Evolutionary conservation across 2,329 filamentous ascomycete genomes (phyloP), one percentile per base, ranked within the genome.

Genomic region (Cordyceps tenuipes): DNA sequence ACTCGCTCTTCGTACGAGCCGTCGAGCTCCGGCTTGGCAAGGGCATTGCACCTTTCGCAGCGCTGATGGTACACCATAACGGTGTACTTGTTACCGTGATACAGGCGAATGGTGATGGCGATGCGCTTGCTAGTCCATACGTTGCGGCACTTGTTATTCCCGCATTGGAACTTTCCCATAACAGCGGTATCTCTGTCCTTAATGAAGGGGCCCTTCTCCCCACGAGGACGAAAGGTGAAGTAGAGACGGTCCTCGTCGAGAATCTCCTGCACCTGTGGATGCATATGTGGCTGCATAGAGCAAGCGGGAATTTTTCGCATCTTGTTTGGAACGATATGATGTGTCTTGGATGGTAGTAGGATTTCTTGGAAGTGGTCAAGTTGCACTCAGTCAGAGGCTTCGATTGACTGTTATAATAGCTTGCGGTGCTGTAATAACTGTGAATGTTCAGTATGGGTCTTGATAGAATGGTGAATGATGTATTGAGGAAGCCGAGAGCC

Each of bases 21-120:
- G 8, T 67, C 44, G 0, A 75, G 55, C 3, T 3, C 50, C 1
- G 73, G 66, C 7, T 36, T 52, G 15, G 70, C 69, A 2, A 73
- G 62, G 4, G 5, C 12, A 0, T 70, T 63, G 64, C 70, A 77
- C 1, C 6, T 2, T 7, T 57, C 64, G 67, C 74, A 77, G 1
- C 67, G 68, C 59, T 76, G 74, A 46, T 72, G 66, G 61, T 71
- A 76, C 0, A 76, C 70, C 2, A 67, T 47, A 0, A 68, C 73
- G 54, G 75, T 73, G 64, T 77, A 77, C 4, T 64, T 62, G 5
- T 66, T 51, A 0, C 44, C 50, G 0, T 26, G 29, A 47, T 73
- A 76, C 41, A 65, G 59, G 9, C 70, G 67, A 19, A 76, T 76
- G 0, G 63, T 64, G 15, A 74, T 70, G 7, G 70, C 62, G 17